These are phyloP conservation scores for Raddia guianensis DNA, from an alignment of 176 grass and related monocot genomes.

Conservation along the genomic window DNA sequence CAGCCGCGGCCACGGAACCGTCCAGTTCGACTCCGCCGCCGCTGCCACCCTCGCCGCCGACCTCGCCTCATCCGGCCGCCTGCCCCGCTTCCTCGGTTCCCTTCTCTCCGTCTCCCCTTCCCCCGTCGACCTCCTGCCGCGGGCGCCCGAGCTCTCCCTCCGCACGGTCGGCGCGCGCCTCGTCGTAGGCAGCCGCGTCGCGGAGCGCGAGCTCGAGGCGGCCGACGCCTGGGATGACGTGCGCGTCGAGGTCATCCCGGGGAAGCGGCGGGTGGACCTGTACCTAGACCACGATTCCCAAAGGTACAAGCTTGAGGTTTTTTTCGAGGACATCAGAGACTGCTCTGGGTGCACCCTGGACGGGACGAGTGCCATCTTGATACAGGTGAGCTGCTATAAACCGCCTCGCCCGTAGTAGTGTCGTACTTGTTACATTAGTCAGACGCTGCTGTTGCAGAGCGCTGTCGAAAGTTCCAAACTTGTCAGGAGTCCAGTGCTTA, in stretches of 20 bases:
- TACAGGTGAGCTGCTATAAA: constrained; percentile 59
- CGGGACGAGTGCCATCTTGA: constrained; percentile 54
- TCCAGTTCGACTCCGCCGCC: constrained; percentile 68
- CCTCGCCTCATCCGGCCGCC: constrained; percentile 50
- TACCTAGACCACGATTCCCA: constrained; percentile 58
- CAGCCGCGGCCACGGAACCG: constrained; percentile 58
- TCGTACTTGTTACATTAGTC: background rate
- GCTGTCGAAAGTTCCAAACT: background rate
- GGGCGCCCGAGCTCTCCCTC: constrained; percentile 56
- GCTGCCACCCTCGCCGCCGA: constrained; percentile 47
- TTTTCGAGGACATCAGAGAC: constrained; percentile 74
- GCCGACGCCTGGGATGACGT: constrained; percentile 66
- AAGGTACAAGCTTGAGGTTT: constrained; percentile 72
- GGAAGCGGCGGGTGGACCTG: constrained; percentile 66
- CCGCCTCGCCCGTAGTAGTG: background rate
- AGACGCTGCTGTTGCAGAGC: background rate
- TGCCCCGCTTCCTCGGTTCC: constrained; percentile 66
- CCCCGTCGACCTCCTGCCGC: constrained; percentile 63
- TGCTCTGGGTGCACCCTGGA: constrained; percentile 56
- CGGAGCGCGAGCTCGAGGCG: constrained; percentile 48
- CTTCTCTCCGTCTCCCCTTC: constrained; percentile 53
- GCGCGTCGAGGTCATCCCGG: constrained; percentile 74
- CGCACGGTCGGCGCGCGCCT: constrained; percentile 34
- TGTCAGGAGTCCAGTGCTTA: background rate
- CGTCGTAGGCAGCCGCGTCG: constrained; percentile 40